Conservation (phyloP, 805 yeast species). For the Candida dendrica region DNA sequence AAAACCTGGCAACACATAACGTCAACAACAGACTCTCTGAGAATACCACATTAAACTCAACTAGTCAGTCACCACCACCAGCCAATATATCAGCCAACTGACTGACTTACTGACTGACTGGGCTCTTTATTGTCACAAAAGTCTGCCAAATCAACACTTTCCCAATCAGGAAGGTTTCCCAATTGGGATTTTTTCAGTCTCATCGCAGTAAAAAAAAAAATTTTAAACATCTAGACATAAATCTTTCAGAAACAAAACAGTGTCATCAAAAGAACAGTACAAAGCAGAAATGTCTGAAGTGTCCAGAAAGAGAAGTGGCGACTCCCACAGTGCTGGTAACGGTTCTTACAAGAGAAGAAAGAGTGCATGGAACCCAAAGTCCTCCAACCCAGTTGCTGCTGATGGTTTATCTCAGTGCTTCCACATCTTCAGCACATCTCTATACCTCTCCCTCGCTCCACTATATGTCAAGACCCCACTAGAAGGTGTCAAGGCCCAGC, state of each 20-base stretch:
- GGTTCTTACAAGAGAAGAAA: slow-evolving; percentile 4
- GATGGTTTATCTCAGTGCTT: slow-evolving; percentile 64
- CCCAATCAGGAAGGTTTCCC: background rate
- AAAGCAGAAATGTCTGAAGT: slow-evolving; percentile 1
- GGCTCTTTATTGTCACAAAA: too few relatives aligned
- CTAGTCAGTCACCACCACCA: too few relatives aligned
- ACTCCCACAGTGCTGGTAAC: background rate
- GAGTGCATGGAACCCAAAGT: slow-evolving; percentile 14
- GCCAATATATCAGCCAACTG: too few relatives aligned
- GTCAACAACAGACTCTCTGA: too few relatives aligned
- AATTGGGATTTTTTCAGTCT: background rate
- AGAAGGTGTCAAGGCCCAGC: slow-evolving; percentile 79
- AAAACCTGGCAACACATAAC: too few relatives aligned
- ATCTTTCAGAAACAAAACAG: too few relatives aligned
- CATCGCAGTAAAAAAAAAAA: background rate
- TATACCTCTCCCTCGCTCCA: slow-evolving; percentile 89
- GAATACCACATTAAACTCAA: too few relatives aligned
- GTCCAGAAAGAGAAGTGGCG: slow-evolving; percentile 3
- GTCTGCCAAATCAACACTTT: background rate
- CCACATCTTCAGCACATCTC: slow-evolving; percentile 46
- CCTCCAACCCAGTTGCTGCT: slow-evolving; percentile 29
- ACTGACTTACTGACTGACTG: too few relatives aligned
- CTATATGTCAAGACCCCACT: slow-evolving; percentile 59
- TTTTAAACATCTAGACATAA: too few relatives aligned
- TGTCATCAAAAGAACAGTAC: background rate